Conservation (phyloP, 2,329 filamentous ascomycete genomes). For the Leptographium lundbergii region DNA sequence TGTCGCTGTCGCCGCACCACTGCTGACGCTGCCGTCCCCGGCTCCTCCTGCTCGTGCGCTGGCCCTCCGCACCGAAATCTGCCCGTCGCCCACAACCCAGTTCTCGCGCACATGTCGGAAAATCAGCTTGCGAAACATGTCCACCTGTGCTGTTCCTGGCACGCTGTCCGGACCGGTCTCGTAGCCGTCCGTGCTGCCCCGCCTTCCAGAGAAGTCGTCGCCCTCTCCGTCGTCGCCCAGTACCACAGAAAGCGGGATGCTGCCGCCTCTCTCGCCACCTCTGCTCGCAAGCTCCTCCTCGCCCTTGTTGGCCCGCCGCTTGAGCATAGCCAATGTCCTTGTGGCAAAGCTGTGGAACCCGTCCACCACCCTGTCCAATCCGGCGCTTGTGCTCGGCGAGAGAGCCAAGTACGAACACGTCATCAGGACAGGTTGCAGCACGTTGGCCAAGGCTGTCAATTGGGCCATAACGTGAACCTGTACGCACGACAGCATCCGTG, state of each 20-base stretch:
- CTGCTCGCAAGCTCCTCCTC: neutral
- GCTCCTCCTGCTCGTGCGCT: neutral
- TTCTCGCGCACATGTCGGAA: constrained; percentile 30
- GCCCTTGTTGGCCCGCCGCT: no score
- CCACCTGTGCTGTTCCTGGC: constrained; percentile 17
- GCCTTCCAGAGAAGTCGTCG: neutral
- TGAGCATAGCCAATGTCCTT: neutral
- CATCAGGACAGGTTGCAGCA: constrained; percentile 12
- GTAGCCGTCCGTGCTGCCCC: neutral
- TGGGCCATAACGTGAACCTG: constrained; percentile 16
- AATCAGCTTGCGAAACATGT: constrained; percentile 29
- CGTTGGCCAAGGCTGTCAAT: constrained; percentile 10
- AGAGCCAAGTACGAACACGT: constrained; percentile 6
- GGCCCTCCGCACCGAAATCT: constrained; percentile 12
- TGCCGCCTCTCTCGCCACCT: neutral
- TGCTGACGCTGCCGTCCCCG: neutral
- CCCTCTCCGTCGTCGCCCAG: neutral
- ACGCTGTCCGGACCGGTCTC: neutral
- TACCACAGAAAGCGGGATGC: neutral
- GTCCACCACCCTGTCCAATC: neutral
- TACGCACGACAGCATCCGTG: constrained; percentile 2
- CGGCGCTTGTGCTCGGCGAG: neutral
- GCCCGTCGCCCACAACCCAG: constrained; percentile 22
- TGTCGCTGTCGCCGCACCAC: constrained; percentile 3
- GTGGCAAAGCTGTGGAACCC: neutral